These are phyloP conservation scores for Cucumis melo DNA, from an alignment of 306 rosid species.

Conservation along the genomic window DNA sequence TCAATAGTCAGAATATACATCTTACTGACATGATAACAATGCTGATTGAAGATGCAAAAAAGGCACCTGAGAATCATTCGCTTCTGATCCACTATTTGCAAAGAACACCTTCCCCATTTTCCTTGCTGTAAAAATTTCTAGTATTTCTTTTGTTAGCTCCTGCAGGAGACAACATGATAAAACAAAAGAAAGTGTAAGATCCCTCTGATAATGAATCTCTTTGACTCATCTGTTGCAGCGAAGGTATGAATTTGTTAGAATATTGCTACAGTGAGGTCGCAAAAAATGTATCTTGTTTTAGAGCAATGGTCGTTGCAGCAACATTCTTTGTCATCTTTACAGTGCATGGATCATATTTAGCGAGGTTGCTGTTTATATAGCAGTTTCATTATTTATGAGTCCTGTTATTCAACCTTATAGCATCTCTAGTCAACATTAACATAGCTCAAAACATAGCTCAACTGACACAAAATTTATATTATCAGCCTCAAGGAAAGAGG, in stretches of 20 bases:
- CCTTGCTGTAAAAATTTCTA: slow-evolving; percentile 59
- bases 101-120: slow-evolving; percentile 89
- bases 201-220: background rate
- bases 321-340: no score
- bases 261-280: background rate
- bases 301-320: background rate
- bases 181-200: background rate
- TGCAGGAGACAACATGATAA: slow-evolving; percentile 13
- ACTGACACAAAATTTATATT: no score
- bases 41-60: slow-evolving; percentile 8
- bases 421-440: no score
- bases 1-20: background rate
- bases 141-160: slow-evolving; percentile 82
- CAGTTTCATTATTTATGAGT: background rate
- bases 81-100: slow-evolving; percentile 89
- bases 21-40: slow-evolving; percentile 5
- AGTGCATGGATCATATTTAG: background rate
- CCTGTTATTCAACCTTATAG: no score
- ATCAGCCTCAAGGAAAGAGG: no score
- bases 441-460: no score
- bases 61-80: slow-evolving; percentile 91
- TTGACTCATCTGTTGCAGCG: background rate
- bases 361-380: background rate
- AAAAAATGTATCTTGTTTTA: background rate
- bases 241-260: background rate